phyloP scores from a whole-genome alignment of 2,329 filamentous ascomycete genomes.

The Elsinoe ampelina region DNA sequence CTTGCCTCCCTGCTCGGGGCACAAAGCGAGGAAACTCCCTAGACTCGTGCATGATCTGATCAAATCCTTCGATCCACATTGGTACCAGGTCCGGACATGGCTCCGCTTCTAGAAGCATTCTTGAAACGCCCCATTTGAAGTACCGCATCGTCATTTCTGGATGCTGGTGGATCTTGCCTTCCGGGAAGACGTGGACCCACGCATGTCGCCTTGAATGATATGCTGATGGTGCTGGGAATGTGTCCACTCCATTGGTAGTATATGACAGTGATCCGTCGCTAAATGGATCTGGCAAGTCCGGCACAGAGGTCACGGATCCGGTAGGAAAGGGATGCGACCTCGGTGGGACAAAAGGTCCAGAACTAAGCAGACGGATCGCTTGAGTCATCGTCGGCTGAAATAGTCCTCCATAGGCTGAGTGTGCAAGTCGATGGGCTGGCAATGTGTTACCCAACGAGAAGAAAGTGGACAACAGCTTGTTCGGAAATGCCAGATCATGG shows the following conservation, averaged over 20 bases:
- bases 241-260: conserved; percentile 57
- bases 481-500: conserved; percentile 91
- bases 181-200: conserved; percentile 95
- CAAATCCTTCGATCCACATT: conserved; percentile 88
- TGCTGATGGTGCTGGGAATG: conserved; percentile 60
- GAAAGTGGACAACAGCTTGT: conserved; percentile 65
- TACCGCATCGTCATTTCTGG: conserved; percentile 73
- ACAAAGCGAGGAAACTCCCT: conserved; percentile 70
- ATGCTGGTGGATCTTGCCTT: conserved; percentile 88
- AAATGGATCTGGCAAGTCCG: conserved; percentile 45
- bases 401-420: conserved; percentile 72
- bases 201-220: conserved; percentile 60
- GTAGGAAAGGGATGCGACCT: conserved; percentile 11
- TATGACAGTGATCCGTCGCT: conserved; percentile 46
- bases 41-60: conserved; percentile 79
- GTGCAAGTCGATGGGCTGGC: conserved; percentile 70
- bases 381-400: conserved; percentile 85
- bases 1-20: conserved; percentile 61
- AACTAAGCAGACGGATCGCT: conserved; percentile 72
- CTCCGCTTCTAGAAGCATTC: conserved; percentile 81
- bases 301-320: background rate
- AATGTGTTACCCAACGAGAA: conserved; percentile 85
- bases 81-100: conserved; percentile 82
- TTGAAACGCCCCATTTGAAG: conserved; percentile 95
- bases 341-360: conserved; percentile 21